Conservation (phyloP, 106 monocot species). For the Hemerocallis citrina region DNA sequence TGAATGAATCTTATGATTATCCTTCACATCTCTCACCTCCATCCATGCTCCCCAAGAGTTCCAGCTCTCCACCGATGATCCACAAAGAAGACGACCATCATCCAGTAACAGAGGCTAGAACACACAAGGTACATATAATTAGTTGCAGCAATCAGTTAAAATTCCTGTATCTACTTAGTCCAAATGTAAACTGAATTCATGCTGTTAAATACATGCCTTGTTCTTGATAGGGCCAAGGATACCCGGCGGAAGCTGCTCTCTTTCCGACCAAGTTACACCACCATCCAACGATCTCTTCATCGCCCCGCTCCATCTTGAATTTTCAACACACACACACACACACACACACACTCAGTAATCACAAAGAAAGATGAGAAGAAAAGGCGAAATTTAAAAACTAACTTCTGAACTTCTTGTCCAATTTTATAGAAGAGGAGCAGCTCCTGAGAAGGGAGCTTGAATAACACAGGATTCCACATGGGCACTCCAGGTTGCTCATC, state of each 20-base stretch:
- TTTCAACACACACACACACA: conserved; percentile 1
- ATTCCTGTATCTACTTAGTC: too few relatives aligned
- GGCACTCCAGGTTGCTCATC: conserved; percentile 71
- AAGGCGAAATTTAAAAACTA: conserved; percentile 2
- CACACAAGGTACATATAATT: background rate
- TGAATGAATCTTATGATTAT: background rate
- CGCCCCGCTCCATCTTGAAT: too few relatives aligned
- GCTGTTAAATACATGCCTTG: conserved; percentile 35
- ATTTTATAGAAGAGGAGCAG: conserved; percentile 92
- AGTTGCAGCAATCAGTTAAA: background rate
- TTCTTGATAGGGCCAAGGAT: conserved; percentile 52
- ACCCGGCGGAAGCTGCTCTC: conserved; percentile 88
- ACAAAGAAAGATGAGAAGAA: background rate
- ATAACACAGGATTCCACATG: conserved; percentile 97
- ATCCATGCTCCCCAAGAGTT: conserved; percentile 98
- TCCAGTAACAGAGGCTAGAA: conserved; percentile 65
- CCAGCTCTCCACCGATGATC: conserved; percentile 93
- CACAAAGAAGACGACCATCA: conserved; percentile 64
- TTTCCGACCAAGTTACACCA: conserved; percentile 33
- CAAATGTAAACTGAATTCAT: background rate
- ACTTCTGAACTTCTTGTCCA: conserved; percentile 93
- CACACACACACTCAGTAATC: too few relatives aligned
- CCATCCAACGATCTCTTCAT: too few relatives aligned
- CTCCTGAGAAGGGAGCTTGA: conserved; percentile 77
- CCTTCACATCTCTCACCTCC: conserved; percentile 53